A percentile compares a stretch with the other conserved stretches of the same genome.
Conservation (phyloP, 306 rosid genomes). For the Neltuma alba region DNA sequence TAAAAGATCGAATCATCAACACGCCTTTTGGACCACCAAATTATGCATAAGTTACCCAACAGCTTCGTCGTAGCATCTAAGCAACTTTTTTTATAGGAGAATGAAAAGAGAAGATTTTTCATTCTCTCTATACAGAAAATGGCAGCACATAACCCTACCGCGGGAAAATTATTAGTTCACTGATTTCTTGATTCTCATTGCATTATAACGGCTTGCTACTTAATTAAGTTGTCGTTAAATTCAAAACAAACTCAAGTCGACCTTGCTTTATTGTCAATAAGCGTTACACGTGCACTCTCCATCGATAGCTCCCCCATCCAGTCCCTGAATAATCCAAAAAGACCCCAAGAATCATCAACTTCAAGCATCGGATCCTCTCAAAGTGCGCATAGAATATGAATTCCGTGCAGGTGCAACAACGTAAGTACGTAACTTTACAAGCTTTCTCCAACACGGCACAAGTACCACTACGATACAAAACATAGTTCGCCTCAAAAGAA, state of each 20-base stretch:
- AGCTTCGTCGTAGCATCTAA: neutral
- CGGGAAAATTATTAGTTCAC: neutral
- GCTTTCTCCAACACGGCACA: neutral
- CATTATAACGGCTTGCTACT: neutral
- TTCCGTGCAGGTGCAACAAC: neutral
- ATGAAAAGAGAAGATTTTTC: neutral
- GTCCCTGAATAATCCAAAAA: neutral
- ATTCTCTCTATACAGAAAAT: neutral
- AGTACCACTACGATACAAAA: conserved; percentile 16
- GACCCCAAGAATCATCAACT: neutral
- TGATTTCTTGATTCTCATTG: neutral
- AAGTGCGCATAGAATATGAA: neutral
- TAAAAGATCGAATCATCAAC: neutral
- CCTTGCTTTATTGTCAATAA: neutral
- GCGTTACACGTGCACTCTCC: neutral
- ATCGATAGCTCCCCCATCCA: too few species aligned
- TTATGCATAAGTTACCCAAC: neutral
- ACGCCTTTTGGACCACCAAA: neutral
- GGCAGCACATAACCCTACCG: neutral
- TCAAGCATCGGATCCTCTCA: neutral
- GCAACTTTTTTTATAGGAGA: neutral
- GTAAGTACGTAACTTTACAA: neutral
- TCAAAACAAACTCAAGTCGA: neutral
- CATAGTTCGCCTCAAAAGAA: conserved; percentile 15
- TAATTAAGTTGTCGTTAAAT: neutral